phyloP scores from a whole-genome alignment of 495 filamentous ascomycete genomes.

The Aspergillus steynii region DNA sequence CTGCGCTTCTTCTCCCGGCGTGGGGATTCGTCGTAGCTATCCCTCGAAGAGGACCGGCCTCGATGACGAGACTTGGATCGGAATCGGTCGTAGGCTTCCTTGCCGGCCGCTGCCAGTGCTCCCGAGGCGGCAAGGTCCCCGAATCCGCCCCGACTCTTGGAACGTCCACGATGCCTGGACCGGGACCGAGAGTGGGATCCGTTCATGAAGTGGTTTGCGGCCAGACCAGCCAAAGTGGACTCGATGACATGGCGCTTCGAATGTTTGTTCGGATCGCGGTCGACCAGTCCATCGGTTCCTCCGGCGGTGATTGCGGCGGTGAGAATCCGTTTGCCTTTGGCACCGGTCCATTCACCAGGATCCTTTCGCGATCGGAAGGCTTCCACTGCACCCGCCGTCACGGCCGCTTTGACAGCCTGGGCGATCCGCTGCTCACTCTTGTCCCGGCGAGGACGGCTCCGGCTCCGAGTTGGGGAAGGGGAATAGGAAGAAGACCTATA shows the following conservation, averaged over 20 bases:
- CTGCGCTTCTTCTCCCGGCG: conserved; percentile 48
- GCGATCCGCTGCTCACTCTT: conserved; percentile 66
- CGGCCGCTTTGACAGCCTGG: conserved; percentile 82
- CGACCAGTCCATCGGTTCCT: conserved; percentile 74
- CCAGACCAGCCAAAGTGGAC: conserved; percentile 81
- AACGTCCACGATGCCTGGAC: conserved; percentile 35
- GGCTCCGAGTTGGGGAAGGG: conserved; percentile 50
- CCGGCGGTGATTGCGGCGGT: conserved; percentile 85
- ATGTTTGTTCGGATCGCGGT: conserved; percentile 71
- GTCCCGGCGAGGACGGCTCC: conserved; percentile 33
- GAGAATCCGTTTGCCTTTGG: conserved; percentile 82
- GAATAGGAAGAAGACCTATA: conserved; percentile 56
- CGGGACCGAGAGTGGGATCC: conserved; percentile 63
- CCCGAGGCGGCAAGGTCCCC: conserved; percentile 74
- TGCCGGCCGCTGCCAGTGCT: conserved; percentile 75
- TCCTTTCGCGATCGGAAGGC: conserved; percentile 86
- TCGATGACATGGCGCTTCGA: conserved; percentile 66
- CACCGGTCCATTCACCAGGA: conserved; percentile 78
- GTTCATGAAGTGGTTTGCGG: conserved; percentile 77
- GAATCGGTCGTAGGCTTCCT: conserved; percentile 69
- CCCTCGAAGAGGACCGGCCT: conserved; percentile 38
- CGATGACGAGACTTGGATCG: conserved; percentile 60
- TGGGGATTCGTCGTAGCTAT: conserved; percentile 47
- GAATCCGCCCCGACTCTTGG: conserved; percentile 42
- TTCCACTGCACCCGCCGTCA: conserved; percentile 83